Percentiles rank a stretch among this genome's conserved stretches.
Evolutionary conservation across 2,329 filamentous ascomycete species (phyloP).

Genomic region (Colletotrichum magnum): DNA sequence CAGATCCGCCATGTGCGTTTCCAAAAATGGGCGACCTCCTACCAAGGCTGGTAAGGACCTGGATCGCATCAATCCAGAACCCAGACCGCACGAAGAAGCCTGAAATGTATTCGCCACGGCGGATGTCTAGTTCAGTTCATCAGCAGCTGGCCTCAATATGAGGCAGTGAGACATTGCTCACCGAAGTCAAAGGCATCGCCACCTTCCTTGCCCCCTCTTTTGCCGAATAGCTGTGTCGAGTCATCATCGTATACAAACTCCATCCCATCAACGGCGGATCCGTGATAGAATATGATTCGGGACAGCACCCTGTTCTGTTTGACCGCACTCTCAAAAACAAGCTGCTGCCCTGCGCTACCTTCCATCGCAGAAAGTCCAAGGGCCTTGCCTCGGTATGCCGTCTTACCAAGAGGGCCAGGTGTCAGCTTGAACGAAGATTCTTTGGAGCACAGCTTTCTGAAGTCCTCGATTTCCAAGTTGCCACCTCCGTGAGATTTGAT

Average conservation of each 20-base stretch:
- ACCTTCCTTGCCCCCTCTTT: conserved; percentile 77
- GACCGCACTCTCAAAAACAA: conserved; percentile 80
- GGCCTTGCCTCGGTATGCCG: conserved; percentile 82
- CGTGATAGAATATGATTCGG: conserved; percentile 82
- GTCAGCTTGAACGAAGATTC: conserved; percentile 81
- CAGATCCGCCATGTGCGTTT: conserved; percentile 82
- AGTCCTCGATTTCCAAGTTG: conserved; percentile 82
- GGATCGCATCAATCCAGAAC: conserved; percentile 88
- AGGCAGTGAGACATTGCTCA: conserved; percentile 57
- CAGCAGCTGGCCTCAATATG: not conserved
- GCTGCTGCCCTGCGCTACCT: conserved; percentile 77
- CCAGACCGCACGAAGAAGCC: conserved; percentile 89
- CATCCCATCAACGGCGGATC: conserved; percentile 80
- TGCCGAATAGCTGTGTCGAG: conserved; percentile 88
- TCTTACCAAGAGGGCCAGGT: conserved; percentile 71
- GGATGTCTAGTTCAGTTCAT: conserved; percentile 72
- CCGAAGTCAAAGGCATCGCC: conserved; percentile 84
- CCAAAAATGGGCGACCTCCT: conserved; percentile 89
- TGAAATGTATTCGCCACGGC: conserved; percentile 86
- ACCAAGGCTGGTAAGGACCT: conserved; percentile 91
- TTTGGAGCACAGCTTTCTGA: conserved; percentile 79
- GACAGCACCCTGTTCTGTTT: conserved; percentile 81
- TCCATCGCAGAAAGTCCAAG: conserved; percentile 81
- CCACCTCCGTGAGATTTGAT: conserved; percentile 84
- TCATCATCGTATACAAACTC: conserved; percentile 95